Base-by-base conservation (phyloP, 345 rosid species). In the Syzygium aromaticum region DNA sequence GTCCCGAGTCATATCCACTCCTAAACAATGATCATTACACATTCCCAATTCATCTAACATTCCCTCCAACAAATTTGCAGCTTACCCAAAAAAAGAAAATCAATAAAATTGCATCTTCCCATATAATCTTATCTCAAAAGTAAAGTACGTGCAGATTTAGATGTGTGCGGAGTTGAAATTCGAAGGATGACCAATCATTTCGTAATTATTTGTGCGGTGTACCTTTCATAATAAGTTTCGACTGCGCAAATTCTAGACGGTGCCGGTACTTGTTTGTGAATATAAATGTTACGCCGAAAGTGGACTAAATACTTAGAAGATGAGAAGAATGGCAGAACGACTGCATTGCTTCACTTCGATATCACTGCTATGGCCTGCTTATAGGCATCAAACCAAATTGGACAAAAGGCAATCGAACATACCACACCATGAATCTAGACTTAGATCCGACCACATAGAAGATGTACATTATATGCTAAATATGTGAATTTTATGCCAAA, bases 301-400 rank as follows among this genome's bases (percentile, higher is more conserved):
- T 9, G 25, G 3, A 67, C 7, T 9, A 38, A 17, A 33, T 19
- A 19, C 43, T 5, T 17, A 3, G 25, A 67, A 30, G 7, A 67
- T 9, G 2, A 8, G 3, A n/a, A 12, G 3, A 67, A 17, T 3
- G 43, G 19, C 33, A 22, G 19, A 61, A n/a, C 8, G 73, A 5
- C 6, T 3, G 3, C 30, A 67, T 33, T 1, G 1, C 12, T 67
- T 67, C 6, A 30, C 40, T 30, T 67, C 10, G 23, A 30, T 30
- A 10, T 16, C 23, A 33, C 0, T 2, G 2, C 13, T 67, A 67
- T 33, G 46, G 7, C 25, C 6, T 67, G 4, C 19, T 8, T 33
- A 17, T 67, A 67, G 46, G 78, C 25, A 0, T 8, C 8, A 3
- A n/a, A 61, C 21, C 15, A 0, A n/a, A n/a, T n/a, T 0, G 6